Evolutionary conservation across 139 green algal species (phyloP).

Genomic region (Volvox reticuliferus): DNA sequence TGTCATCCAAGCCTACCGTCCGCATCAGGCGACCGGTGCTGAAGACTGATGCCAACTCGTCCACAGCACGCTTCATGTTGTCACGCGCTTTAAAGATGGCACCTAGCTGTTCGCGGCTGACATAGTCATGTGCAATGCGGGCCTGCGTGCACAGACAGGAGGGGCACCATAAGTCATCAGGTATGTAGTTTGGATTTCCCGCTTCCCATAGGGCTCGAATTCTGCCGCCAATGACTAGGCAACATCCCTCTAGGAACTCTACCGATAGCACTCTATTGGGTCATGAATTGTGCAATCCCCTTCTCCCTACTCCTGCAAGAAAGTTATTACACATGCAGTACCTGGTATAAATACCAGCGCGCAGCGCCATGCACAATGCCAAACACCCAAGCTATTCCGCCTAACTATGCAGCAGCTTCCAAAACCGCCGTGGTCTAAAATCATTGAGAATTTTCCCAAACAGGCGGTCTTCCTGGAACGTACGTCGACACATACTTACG

Average conservation of each 20-base stretch:
- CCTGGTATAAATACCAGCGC: background rate
- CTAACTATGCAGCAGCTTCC: background rate
- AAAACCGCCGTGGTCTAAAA: too few species aligned
- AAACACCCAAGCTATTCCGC: background rate
- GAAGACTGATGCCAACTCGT: constrained; percentile 46
- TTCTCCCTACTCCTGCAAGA: too few species aligned
- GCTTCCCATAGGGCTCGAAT: too few species aligned
- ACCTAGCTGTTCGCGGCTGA: constrained; percentile 46
- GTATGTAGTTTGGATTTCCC: too few species aligned
- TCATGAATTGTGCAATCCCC: background rate
- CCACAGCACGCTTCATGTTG: constrained; percentile 48
- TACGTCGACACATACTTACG: background rate
- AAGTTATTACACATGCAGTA: background rate
- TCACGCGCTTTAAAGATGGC: constrained; percentile 51
- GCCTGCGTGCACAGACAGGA: background rate
- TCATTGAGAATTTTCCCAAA: too few species aligned
- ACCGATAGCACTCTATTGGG: too few species aligned
- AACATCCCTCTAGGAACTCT: too few species aligned
- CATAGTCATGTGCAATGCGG: constrained; percentile 27
- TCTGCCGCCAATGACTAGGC: too few species aligned
- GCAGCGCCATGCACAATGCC: background rate
- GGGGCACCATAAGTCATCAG: background rate
- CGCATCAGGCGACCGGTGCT: constrained; percentile 18
- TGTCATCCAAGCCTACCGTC: constrained; percentile 4
- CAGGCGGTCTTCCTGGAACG: too few species aligned